phyloP scores from a whole-genome alignment of 352 stramenopile species.

The Hyaloperonospora arabidopsidis region DNA sequence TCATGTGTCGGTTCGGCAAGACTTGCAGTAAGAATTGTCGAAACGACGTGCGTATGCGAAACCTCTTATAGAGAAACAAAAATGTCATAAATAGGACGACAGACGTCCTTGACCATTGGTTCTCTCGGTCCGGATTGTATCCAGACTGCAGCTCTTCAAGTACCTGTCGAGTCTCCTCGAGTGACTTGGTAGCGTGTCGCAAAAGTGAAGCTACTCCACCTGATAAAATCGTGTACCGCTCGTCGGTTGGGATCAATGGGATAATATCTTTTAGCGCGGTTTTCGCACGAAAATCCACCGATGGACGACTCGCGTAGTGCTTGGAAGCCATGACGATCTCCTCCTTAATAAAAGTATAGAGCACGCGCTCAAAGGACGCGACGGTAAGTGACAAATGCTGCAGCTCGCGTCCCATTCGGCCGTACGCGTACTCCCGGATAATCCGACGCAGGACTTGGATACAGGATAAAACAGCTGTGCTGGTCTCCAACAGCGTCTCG shows the following conservation, averaged over 20 bases:
- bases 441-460: conserved; percentile 77
- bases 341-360: conserved; percentile 86
- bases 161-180: conserved; percentile 72
- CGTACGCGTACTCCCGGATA: conserved; percentile 80
- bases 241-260: conserved; percentile 71
- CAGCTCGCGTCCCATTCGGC: conserved; percentile 70
- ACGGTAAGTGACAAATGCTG: conserved; percentile 83
- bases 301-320: conserved; percentile 36
- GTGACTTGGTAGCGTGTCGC: conserved; percentile 72
- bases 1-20: conserved; percentile 47
- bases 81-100: conserved; percentile 40
- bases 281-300: conserved; percentile 71
- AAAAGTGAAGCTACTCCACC: conserved; percentile 73
- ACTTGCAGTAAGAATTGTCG: conserved; percentile 57
- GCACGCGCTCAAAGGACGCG: conserved; percentile 71
- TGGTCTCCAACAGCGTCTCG: conserved; percentile 61
- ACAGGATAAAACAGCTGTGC: conserved; percentile 64
- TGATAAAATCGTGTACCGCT: conserved; percentile 76
- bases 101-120: conserved; percentile 76
- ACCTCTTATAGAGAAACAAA: conserved; percentile 69
- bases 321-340: conserved; percentile 81
- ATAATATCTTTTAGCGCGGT: conserved; percentile 85
- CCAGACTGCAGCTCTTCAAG: conserved; percentile 73
- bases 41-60: conserved; percentile 61
- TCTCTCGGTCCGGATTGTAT: conserved; percentile 79